Evolutionary conservation across 441 rosid species (phyloP).

Genomic region (Pelargonium exstipulatum): DNA sequence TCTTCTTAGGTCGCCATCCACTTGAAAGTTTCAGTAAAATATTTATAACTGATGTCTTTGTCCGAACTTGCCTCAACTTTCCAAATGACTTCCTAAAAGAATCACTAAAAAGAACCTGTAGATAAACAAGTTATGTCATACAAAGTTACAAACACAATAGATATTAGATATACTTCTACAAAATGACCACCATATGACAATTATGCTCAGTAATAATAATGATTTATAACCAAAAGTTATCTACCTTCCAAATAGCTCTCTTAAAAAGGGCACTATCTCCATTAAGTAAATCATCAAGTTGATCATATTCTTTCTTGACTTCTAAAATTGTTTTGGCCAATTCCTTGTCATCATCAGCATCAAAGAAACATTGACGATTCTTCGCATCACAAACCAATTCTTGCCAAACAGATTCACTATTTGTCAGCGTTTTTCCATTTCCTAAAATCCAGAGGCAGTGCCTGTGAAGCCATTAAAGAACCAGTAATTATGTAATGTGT

Average conservation of each 20-base stretch:
- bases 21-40: slow-evolving; percentile 33
- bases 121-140: neutral
- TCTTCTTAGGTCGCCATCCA: slow-evolving; percentile 46
- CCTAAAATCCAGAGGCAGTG: slow-evolving; percentile 48
- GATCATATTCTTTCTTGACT: slow-evolving; percentile 33
- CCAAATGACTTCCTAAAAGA: slow-evolving; percentile 37
- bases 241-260: slow-evolving; percentile 45
- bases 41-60: slow-evolving; percentile 25
- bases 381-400: slow-evolving; percentile 33
- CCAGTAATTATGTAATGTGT: neutral
- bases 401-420: slow-evolving; percentile 35
- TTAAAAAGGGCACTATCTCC: slow-evolving; percentile 31
- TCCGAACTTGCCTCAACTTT: slow-evolving; percentile 23
- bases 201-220: neutral
- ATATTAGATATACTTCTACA: neutral
- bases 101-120: slow-evolving; percentile 40
- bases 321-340: slow-evolving; percentile 30
- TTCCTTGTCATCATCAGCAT: slow-evolving; percentile 34
- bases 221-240: neutral
- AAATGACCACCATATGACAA: neutral
- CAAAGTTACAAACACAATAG: neutral
- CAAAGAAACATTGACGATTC: slow-evolving; percentile 41
- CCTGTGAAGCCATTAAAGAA: slow-evolving; percentile 20
- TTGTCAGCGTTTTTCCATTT: slow-evolving; percentile 27
- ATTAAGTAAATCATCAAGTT: slow-evolving; percentile 36